Base-by-base conservation (phyloP, 176 grass and related monocot species). In the Musa troglodytarum region DNA sequence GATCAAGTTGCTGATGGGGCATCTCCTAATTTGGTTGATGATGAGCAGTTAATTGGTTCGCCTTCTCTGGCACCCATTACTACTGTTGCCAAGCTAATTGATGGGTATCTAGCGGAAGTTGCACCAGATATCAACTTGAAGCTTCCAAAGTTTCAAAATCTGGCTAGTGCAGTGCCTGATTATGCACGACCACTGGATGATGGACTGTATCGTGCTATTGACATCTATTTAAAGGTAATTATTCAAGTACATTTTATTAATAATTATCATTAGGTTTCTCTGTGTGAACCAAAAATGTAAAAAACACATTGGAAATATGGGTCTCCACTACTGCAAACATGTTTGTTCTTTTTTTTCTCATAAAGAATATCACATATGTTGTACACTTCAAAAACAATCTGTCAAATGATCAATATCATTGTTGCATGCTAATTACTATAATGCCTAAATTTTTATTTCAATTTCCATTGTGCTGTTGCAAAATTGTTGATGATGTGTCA, bases 221-320 rank as follows among this genome's bases (percentile, higher is more conserved):
- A 74, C 72, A 74, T 74, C 5, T 74, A 74, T 21, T 56, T 74
- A 15, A 74, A 74, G 72, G 72, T 74, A 57, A 13, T 74, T 12
- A 10, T 29, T 26, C 24, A 26, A 24, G 12, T 20, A 12, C 63
- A 26, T 65, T 24, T n/a, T 13, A 65, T 65, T 43, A 5, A 43
- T 43, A 43, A 43, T 43, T 43, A 43, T 43, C 34, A 43, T 43
- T 5, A 6, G 34, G 34, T 5, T 43, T 43, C 34, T 43, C 34
- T 4, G 0, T 43, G 34, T 4, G 4, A 43, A 43, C 34, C 34
- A 6, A 43, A 43, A 43, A 43, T 0, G 4, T 43, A 43, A 43
- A 43, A 34, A 43, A 6, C 34, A 43, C 34, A 29, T 2, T 43
- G 34, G 34, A 43, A 43, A 43, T 43, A 6, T 43, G 34, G 34